phyloP scores from a whole-genome alignment of 2,329 filamentous ascomycete genomes.

The Nigrograna mackinnonii region DNA sequence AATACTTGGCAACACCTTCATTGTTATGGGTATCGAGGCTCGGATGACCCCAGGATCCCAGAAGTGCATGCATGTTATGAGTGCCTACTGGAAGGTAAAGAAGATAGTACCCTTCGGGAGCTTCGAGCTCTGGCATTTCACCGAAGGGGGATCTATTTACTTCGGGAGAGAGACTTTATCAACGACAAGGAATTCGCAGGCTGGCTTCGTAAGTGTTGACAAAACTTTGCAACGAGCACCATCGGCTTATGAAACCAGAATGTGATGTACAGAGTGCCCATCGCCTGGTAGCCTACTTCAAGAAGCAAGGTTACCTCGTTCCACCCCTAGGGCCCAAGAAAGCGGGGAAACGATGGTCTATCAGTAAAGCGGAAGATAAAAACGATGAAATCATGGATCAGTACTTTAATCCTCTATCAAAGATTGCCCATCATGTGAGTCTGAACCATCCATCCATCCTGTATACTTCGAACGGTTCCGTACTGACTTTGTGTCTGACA shows the following conservation, averaged over 20 bases:
- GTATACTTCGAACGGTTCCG: neutral
- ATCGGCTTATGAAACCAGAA: slow-evolving; percentile 12
- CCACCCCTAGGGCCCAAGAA: too few species aligned
- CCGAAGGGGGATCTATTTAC: slow-evolving; percentile 18
- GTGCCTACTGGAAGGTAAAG: slow-evolving; percentile 42
- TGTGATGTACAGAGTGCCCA: slow-evolving; percentile 18
- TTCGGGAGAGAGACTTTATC: slow-evolving; percentile 17
- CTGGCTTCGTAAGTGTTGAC: slow-evolving; percentile 18
- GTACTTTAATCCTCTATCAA: slow-evolving; percentile 23
- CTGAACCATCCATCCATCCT: too few species aligned
- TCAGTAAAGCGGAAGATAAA: too few species aligned
- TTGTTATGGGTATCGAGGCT: slow-evolving; percentile 49
- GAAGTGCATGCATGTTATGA: slow-evolving; percentile 50
- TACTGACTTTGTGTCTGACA: neutral
- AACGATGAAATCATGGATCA: slow-evolving; percentile 14
- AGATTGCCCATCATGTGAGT: slow-evolving; percentile 24
- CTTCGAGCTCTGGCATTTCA: slow-evolving; percentile 16
- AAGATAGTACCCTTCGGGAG: slow-evolving; percentile 15
- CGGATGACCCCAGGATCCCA: slow-evolving; percentile 43
- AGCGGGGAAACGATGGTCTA: too few species aligned
- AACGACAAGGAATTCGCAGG: slow-evolving; percentile 17
- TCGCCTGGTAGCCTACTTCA: slow-evolving; percentile 2
- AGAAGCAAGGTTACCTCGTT: neutral
- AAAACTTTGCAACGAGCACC: neutral
- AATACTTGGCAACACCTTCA: slow-evolving; percentile 49